Evolutionary conservation across 768 basidiomycete species (phyloP), one percentile per base, ranked within the genome.

Genomic region (Leccinellum luteum): DNA sequence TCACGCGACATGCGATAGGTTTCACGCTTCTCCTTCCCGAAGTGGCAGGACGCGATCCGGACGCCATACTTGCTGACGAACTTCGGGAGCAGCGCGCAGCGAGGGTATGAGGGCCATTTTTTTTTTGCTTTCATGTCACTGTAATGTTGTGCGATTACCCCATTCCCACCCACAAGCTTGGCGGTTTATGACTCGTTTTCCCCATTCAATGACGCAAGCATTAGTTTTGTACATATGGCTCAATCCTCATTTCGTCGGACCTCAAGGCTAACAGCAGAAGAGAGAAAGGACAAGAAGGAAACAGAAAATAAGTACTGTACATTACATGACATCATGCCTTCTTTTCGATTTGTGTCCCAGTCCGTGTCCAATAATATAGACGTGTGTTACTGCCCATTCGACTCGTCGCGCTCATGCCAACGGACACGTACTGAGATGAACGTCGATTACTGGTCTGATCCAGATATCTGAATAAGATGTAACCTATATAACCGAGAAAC

Each of bases 21-120:
- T 75, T 72, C 59, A 80, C 80, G 9, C 69, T 80, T 8, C 75
- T 83, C 51, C 76, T 83, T 3, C 82, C 82, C 3, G 82, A 83
- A 63, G 78, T 79, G 19, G 74, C 75, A 38, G 76, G 74, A 30
- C 81, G 81, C 50, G 82, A 83, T 51, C 78, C 82, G 9, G 82
- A 83, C 56, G 64, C 74, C 31, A 51, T 83, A 9, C 68, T 78
- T 41, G 75, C 74, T 19, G 66, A 74, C 57, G 81, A 82, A 66
- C 47, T 70, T 17, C 62, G 55, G 7, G 71, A 72, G 51, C 58
- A 69, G 6, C 59, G 44, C 3, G 5, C 19, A 3, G 17, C 13
- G 12, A 9, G 25, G 1, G 48, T 27, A 44, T 65, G 38, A 64
- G 2, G 32, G 27, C 14, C n/a, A 31, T 4, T 21, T 34, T 3